Evolutionary conservation across 192 early-diverging fungal species (phyloP).

Genomic region (Coemansia sp.): DNA sequence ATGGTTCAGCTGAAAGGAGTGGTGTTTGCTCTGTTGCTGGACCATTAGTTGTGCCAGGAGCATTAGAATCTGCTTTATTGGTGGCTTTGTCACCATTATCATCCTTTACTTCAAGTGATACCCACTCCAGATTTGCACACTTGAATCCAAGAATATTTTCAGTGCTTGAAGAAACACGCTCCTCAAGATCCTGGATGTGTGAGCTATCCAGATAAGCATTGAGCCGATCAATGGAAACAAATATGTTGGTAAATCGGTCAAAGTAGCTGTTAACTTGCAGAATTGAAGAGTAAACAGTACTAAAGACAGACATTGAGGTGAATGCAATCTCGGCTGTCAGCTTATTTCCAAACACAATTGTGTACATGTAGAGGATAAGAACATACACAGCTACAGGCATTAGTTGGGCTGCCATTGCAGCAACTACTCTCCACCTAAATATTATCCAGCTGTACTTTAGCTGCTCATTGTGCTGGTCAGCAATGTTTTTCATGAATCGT

Average conservation of each 20-base stretch:
- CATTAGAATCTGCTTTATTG: neutral
- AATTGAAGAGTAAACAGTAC: conserved; percentile 61
- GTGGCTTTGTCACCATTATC: neutral
- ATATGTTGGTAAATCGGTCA: conserved; percentile 57
- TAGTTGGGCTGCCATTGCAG: conserved; percentile 54
- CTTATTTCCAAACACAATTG: conserved; percentile 56
- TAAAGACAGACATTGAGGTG: conserved; percentile 70
- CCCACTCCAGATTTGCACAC: conserved; percentile 38
- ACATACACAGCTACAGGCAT: conserved; percentile 64
- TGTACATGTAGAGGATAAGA: conserved; percentile 61
- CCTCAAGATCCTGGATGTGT: conserved; percentile 59
- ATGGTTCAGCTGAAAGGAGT: no score
- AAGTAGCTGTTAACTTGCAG: conserved; percentile 61
- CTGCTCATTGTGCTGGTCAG: conserved; percentile 63
- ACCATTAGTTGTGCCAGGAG: neutral
- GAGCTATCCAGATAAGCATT: conserved; percentile 70
- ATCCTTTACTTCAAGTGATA: conserved; percentile 3
- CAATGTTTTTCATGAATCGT: conserved; percentile 68
- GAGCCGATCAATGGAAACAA: conserved; percentile 67
- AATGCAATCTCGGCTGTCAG: conserved; percentile 68
- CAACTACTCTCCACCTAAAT: conserved; percentile 54
- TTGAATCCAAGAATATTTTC: conserved; percentile 21
- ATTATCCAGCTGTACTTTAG: conserved; percentile 55
- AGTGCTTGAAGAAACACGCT: conserved; percentile 14
- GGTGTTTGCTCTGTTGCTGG: neutral